Evolutionary conservation across 176 grass and related monocot genomes (phyloP).

Genomic region (Canna indica): DNA sequence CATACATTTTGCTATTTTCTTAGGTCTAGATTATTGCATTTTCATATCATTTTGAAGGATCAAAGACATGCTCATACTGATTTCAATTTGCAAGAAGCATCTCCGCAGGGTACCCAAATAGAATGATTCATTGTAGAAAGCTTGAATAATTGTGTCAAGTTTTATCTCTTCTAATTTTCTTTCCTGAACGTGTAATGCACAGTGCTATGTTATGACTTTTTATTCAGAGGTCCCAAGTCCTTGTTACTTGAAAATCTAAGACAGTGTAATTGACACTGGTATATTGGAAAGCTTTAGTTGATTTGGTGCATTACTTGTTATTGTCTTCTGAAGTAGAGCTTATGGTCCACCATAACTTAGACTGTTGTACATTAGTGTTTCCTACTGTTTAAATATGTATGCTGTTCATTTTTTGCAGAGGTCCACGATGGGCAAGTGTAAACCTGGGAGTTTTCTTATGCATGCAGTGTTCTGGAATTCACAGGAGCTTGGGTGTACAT

Average conservation of each 20-base stretch:
- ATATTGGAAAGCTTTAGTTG: neutral
- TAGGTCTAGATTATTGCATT: too few relatives aligned
- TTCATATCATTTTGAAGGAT: too few relatives aligned
- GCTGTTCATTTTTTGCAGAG: conserved; percentile 5
- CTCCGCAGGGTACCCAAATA: too few relatives aligned
- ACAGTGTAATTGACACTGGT: neutral
- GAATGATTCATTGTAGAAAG: too few relatives aligned
- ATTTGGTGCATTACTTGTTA: too few relatives aligned
- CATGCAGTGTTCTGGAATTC: conserved; percentile 21
- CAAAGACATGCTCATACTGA: too few relatives aligned
- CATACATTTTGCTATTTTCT: too few relatives aligned
- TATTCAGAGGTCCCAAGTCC: neutral
- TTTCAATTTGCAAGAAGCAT: too few relatives aligned
- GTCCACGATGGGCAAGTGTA: conserved; percentile 20
- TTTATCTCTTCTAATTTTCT: neutral
- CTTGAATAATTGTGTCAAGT: too few relatives aligned
- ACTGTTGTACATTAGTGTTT: neutral
- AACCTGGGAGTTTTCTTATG: conserved; percentile 21
- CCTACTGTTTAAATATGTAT: neutral
- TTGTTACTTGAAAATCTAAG: neutral
- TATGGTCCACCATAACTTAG: too few relatives aligned
- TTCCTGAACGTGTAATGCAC: neutral
- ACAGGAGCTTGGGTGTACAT: conserved; percentile 18
- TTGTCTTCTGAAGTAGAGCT: too few relatives aligned
- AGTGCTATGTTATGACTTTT: neutral